Evolutionary conservation across 352 stramenopile species (phyloP).

Genomic region (Saprolegnia diclina): DNA sequence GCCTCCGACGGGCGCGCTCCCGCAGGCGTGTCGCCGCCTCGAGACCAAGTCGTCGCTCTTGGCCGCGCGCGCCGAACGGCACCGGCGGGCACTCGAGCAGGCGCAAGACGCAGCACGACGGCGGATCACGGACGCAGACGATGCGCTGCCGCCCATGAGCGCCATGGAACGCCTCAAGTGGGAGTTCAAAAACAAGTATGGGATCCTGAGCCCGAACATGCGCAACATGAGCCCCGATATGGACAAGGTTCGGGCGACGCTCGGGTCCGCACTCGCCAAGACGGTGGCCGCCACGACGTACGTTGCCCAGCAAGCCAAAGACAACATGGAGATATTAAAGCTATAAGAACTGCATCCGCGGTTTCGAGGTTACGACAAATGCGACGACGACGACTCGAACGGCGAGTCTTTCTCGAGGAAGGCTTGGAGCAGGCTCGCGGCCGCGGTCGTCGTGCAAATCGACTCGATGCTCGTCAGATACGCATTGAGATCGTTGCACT

Average conservation of each 20-base stretch:
- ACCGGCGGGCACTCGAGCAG: constrained; percentile 12
- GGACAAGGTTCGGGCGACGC: constrained; percentile 3
- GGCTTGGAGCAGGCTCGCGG: not conserved
- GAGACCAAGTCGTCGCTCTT: constrained; percentile 13
- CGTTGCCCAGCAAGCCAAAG: constrained; percentile 22
- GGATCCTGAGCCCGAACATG: constrained; percentile 10
- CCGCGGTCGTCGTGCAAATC: constrained; percentile 14
- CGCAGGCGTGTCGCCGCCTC: constrained; percentile 21
- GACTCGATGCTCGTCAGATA: constrained; percentile 21
- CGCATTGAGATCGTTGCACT: constrained; percentile 20
- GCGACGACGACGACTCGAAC: not conserved
- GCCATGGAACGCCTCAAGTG: constrained; percentile 14
- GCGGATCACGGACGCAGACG: not conserved
- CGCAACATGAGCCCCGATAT: constrained; percentile 18
- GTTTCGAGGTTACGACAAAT: no score
- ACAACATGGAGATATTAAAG: constrained; percentile 28
- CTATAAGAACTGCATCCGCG: not conserved
- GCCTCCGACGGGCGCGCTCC: constrained; percentile 13
- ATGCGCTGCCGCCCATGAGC: constrained; percentile 8
- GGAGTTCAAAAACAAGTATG: constrained; percentile 23
- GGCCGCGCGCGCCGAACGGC: not conserved
- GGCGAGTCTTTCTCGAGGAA: constrained; percentile 16
- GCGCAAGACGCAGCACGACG: constrained; percentile 10
- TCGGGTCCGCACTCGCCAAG: constrained; percentile 1
- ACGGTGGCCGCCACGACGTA: constrained; percentile 5